These are phyloP conservation scores for Trichoderma sp. DNA, from an alignment of 2,329 filamentous ascomycete genomes.

Conservation along the genomic window DNA sequence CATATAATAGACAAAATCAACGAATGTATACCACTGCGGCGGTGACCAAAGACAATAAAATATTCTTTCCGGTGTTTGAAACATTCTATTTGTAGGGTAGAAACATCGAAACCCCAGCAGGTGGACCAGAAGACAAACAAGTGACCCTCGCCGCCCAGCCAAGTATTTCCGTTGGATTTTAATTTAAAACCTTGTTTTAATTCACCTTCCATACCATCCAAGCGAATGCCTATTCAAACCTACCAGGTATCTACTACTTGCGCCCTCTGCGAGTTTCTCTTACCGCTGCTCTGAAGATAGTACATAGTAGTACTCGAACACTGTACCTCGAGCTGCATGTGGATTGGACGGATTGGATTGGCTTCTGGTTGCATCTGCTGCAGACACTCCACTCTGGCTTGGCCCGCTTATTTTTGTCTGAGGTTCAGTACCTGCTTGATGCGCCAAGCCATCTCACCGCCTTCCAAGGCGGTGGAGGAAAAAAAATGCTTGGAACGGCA, in stretches of 20 bases:
- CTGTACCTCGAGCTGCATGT: too few relatives aligned
- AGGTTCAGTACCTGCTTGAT: not conserved
- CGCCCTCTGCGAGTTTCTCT: too few relatives aligned
- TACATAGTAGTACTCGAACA: too few relatives aligned
- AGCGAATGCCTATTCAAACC: too few relatives aligned
- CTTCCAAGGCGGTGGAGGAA: constrained; percentile 2
- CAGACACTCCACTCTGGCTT: not conserved
- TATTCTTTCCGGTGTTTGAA: not conserved
- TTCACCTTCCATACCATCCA: too few relatives aligned
- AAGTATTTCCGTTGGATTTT: too few relatives aligned
- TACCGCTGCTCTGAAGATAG: too few relatives aligned
- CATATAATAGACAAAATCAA: not conserved
- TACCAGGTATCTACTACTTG: too few relatives aligned
- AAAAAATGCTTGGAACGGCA: constrained; percentile 8
- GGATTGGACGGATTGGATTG: too few relatives aligned
- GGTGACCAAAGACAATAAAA: not conserved
- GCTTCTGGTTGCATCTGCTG: not conserved
- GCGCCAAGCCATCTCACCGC: constrained; percentile 19
- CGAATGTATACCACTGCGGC: not conserved
- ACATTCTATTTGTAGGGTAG: not conserved
- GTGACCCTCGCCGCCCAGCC: not conserved
- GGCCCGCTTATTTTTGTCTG: not conserved
- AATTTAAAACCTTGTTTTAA: too few relatives aligned
- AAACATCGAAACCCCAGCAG: not conserved
- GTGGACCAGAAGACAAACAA: not conserved